Base-by-base conservation (phyloP, 768 basidiomycete species). In the Trametes cubensis region DNA sequence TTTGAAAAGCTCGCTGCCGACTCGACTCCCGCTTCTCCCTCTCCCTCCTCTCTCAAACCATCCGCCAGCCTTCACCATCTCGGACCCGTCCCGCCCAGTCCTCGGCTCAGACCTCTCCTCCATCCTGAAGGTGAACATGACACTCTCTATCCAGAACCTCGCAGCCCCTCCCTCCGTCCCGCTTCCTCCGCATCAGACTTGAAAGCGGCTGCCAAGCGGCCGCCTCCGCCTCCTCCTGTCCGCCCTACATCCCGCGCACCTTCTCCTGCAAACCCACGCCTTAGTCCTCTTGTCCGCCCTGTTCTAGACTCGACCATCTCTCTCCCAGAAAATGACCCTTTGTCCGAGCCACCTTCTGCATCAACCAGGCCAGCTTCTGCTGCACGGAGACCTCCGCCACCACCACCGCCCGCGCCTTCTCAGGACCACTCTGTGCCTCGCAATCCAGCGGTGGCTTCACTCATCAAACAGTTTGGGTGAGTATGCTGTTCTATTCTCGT, bases 1-100 rank as follows among this genome's bases (percentile, higher is more conserved):
- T 92, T 91, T 69, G 90, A 92, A 70, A 81, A 85, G 66, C 75
- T 90, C 25, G 86, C 88, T 4, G 76, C 77, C 48, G 76, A 77
- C 11, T 74, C 78, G 14, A 70, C 71, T 39, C 40, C 61, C 38
- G 42, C 70, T 44, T 20, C 64, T 11, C 7, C 58, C 13, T 13
- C 58, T 3, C 17, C 26, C 39, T 34, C 63, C 39, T 34, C 63
- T 28, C 58, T 63, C 60, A 66, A 66, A 45, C 63, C 63, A 3
- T 25, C 59, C 14, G 20, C 51, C 52, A 38, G 40, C 30, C 26
- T 21, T 14, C 57, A 47, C 55, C 59, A 55, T 53, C 49, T 60
- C 65, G 51, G 69, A 69, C 8, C 69, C 67, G 20, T 40, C 50
- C 70, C 23, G 71, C 76, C 13, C 71, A 76, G 25, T 69, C 74